Percentiles rank a stretch among this genome's conserved stretches.
phyloP scores from a whole-genome alignment of 495 filamentous ascomycete genomes.

The Podospora anserina region DNA sequence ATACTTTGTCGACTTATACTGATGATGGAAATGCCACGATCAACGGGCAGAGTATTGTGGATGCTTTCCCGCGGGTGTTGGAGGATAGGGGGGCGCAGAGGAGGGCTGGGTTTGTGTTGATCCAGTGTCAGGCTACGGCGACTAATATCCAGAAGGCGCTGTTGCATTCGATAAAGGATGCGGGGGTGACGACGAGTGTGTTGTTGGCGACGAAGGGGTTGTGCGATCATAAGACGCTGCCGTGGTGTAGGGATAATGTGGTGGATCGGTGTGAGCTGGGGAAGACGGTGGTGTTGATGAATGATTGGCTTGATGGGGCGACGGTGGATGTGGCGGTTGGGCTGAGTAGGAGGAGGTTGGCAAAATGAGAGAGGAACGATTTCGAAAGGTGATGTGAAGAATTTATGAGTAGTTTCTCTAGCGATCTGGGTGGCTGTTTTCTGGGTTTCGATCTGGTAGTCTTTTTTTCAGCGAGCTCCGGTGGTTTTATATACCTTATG shows the following conservation, averaged over 20 bases:
- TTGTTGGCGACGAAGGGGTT: slow-evolving; percentile 50
- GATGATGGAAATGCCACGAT: slow-evolving; percentile 51
- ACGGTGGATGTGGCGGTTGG: slow-evolving; percentile 49
- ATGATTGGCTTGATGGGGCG: slow-evolving; percentile 55
- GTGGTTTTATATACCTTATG: no score
- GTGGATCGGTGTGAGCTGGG: slow-evolving; percentile 35
- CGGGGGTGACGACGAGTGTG: slow-evolving; percentile 43
- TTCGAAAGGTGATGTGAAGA: neutral
- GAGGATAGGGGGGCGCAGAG: slow-evolving; percentile 32
- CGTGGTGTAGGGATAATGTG: slow-evolving; percentile 46
- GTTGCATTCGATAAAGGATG: slow-evolving; percentile 43
- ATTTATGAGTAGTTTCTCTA: neutral
- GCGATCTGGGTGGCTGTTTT: no score
- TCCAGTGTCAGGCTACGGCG: slow-evolving; percentile 56
- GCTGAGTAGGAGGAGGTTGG: slow-evolving; percentile 43
- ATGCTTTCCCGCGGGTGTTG: slow-evolving; percentile 40
- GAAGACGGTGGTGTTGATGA: slow-evolving; percentile 49
- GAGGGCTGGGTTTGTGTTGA: slow-evolving; percentile 44
- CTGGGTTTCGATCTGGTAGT: no score
- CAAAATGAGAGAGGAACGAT: slow-evolving; percentile 10
- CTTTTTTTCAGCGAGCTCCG: no score
- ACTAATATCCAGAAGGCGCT: slow-evolving; percentile 50
- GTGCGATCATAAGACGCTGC: slow-evolving; percentile 51
- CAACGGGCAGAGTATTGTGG: slow-evolving; percentile 45
- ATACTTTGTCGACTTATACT: slow-evolving; percentile 51